Evolutionary conservation across 2,329 filamentous ascomycete genomes (phyloP).

Genomic region (Ophiocordyceps camponoti-floridani): DNA sequence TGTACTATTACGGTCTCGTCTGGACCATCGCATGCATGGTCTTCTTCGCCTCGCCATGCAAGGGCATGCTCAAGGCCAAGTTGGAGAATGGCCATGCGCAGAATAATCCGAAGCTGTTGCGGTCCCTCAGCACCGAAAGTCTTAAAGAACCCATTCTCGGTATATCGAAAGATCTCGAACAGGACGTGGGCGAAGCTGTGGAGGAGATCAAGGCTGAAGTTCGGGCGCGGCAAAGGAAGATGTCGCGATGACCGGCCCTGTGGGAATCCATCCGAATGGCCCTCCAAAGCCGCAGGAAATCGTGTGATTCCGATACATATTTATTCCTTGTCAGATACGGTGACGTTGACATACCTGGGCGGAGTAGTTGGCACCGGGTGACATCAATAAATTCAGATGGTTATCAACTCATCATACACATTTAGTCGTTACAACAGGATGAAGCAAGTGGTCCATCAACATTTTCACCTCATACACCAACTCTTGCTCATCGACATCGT

Average conservation of each 20-base stretch:
- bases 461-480: no score
- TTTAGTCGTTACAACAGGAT: no score
- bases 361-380: no score
- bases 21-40: conserved; percentile 45
- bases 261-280: no score
- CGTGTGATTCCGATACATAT: no score
- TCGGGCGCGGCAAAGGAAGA: conserved; percentile 23
- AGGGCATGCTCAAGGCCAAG: conserved; percentile 34
- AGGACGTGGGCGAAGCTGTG: conserved; percentile 62
- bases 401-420: no score
- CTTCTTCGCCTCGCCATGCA: conserved; percentile 69
- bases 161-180: conserved; percentile 56
- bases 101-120: conserved; percentile 25
- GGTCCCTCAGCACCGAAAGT: conserved; percentile 39
- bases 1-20: conserved; percentile 75
- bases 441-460: no score
- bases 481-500: neutral
- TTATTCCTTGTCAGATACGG: no score
- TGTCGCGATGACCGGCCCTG: neutral
- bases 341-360: no score
- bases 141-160: conserved; percentile 52
- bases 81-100: conserved; percentile 38
- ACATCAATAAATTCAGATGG: no score
- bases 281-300: no score
- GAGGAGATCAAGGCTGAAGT: conserved; percentile 59